phyloP scores from a whole-genome alignment of 2,329 filamentous ascomycete species.

The Penicillium sp. region DNA sequence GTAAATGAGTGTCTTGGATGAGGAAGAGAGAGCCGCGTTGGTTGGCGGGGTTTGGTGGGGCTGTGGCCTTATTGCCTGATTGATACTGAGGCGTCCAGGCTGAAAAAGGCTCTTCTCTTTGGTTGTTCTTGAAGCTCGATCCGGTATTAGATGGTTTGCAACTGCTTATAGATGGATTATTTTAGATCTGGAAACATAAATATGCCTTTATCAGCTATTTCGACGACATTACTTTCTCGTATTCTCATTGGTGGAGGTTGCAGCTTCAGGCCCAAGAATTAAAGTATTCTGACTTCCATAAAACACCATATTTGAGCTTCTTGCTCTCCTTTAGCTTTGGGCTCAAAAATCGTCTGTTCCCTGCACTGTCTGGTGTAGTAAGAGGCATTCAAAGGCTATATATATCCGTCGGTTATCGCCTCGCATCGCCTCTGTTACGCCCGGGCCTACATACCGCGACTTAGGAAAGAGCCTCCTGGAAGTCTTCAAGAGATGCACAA shows the following conservation, averaged over 20 bases:
- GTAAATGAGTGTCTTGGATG: constrained; percentile 13
- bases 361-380: not conserved
- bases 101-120: not conserved
- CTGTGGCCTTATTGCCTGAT: constrained; percentile 24
- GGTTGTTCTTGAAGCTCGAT: not conserved
- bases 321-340: not conserved
- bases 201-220: not conserved
- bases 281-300: not conserved
- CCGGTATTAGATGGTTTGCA: not conserved
- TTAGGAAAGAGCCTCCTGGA: not conserved
- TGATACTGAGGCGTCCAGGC: constrained; percentile 10
- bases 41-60: constrained; percentile 32
- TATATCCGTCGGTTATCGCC: constrained; percentile 5
- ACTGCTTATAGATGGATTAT: not conserved
- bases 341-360: not conserved
- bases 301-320: not conserved
- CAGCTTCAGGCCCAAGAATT: not conserved
- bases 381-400: not conserved
- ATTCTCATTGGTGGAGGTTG: not conserved
- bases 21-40: constrained; percentile 22
- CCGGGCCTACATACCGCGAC: not conserved
- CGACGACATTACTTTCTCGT: not conserved
- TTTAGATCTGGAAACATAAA: not conserved
- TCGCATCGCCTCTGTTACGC: not conserved
- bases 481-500: not conserved